These are phyloP conservation scores for Nakaseomyces bracarensis DNA, from an alignment of 1,139 yeast genomes.

Conservation along the genomic window DNA sequence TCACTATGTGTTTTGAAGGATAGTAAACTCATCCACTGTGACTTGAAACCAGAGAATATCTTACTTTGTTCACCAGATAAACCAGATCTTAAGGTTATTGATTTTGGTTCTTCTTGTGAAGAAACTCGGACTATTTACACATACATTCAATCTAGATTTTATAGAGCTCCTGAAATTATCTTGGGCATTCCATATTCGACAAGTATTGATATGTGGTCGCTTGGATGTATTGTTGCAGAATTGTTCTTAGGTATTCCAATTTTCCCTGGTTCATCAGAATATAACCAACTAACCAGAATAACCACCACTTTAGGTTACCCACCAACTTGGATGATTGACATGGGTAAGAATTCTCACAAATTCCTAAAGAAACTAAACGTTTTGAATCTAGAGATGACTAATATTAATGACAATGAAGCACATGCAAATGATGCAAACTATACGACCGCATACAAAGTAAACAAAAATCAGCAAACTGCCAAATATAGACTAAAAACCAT, in stretches of 20 bases:
- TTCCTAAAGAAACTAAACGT: constrained; percentile 47
- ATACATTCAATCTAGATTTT: constrained; percentile 90
- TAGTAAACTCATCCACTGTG: constrained; percentile 87
- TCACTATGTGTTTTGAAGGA: constrained; percentile 73
- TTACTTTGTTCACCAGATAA: constrained; percentile 71
- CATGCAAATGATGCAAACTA: not conserved
- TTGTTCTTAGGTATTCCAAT: constrained; percentile 86
- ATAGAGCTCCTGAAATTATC: constrained; percentile 92
- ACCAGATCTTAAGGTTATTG: constrained; percentile 87
- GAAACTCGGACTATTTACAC: constrained; percentile 85
- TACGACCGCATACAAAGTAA: not conserved
- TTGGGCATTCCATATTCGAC: constrained; percentile 86
- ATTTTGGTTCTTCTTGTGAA: constrained; percentile 94
- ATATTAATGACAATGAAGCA: constrained; percentile 1
- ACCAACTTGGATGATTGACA: constrained; percentile 93
- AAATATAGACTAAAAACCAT: constrained; percentile 45
- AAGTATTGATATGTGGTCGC: constrained; percentile 96
- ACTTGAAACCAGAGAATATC: constrained; percentile 92
- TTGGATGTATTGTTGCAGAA: constrained; percentile 95
- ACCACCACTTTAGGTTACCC: constrained; percentile 80
- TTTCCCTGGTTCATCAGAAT: constrained; percentile 93
- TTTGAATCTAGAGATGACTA: constrained; percentile 33
- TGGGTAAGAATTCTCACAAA: constrained; percentile 75
- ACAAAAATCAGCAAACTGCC: constrained; percentile 19
- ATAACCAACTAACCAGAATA: constrained; percentile 78